phyloP scores from a whole-genome alignment of 139 green algal genomes.

The Picochlorum costavermella region DNA sequence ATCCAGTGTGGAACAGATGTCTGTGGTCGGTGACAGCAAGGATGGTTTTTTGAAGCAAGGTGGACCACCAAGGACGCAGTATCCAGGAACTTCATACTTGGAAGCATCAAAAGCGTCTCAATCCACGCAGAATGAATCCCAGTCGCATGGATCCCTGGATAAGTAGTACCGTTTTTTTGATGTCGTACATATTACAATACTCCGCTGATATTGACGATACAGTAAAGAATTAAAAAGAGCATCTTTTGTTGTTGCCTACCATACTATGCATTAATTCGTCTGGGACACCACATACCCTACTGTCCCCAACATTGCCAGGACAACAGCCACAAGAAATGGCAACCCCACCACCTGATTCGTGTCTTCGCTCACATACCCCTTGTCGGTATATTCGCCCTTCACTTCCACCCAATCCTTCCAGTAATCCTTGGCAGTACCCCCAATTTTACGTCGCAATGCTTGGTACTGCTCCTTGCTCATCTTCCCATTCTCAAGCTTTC shows the following conservation, averaged over 20 bases:
- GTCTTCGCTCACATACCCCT: conserved; percentile 31
- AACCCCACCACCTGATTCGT: conserved; percentile 39
- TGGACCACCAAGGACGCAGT: too few species aligned
- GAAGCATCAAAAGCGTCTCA: too few species aligned
- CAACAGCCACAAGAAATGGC: conserved; percentile 44
- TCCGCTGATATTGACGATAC: neutral
- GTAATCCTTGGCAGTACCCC: conserved; percentile 38
- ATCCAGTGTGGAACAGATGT: conserved; percentile 33
- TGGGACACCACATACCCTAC: conserved; percentile 39
- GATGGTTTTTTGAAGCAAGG: too few species aligned
- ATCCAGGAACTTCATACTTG: too few species aligned
- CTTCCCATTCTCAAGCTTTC: conserved; percentile 41
- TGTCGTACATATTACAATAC: neutral
- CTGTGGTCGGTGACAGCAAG: conserved; percentile 27
- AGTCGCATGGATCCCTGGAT: neutral
- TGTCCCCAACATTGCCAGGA: conserved; percentile 45
- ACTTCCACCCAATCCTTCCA: conserved; percentile 57
- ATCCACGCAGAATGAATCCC: too few species aligned
- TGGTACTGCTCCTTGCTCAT: conserved; percentile 44
- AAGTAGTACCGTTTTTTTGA: neutral
- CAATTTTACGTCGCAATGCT: conserved; percentile 44
- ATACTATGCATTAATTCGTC: conserved; percentile 12
- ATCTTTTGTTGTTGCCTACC: neutral
- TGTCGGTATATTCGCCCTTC: conserved; percentile 49
- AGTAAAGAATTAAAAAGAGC: neutral